Conservation (phyloP, 140 eudicot species). For the Erigeron philadelphicus region DNA sequence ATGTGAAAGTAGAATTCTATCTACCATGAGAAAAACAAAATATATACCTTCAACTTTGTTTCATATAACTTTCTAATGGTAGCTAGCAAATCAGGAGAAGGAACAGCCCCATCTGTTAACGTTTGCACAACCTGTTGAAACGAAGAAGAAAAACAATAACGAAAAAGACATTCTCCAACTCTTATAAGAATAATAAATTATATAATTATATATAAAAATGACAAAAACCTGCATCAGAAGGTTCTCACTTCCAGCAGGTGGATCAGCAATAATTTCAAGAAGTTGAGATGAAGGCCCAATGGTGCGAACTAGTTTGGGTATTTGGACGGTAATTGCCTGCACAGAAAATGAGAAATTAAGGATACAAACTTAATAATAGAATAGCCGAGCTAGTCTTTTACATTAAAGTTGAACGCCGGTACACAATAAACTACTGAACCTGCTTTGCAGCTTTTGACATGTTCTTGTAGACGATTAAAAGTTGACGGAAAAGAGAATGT, state of each 20-base stretch:
- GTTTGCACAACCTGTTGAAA: conserved; percentile 72
- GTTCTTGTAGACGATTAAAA: conserved; percentile 61
- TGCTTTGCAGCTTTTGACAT: conserved; percentile 66
- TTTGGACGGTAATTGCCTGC: conserved; percentile 78
- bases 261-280: conserved; percentile 83
- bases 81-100: conserved; percentile 63
- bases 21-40: conserved; percentile 7
- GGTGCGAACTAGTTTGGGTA: conserved; percentile 86
- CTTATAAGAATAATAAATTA: not conserved
- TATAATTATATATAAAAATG: not conserved
- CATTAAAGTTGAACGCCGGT: not conserved
- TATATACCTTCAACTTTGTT: conserved; percentile 55
- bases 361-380: conserved; percentile 12
- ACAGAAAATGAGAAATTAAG: not conserved
- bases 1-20: conserved; percentile 14
- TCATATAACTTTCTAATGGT: conserved; percentile 67
- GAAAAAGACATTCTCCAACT: conserved; percentile 2
- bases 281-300: conserved; percentile 84
- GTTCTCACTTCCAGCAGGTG: conserved; percentile 76
- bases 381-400: not conserved
- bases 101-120: conserved; percentile 77
- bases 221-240: conserved; percentile 69
- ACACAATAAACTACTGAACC: conserved; percentile 39
- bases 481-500: conserved; percentile 80
- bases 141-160: conserved; percentile 1